These are phyloP conservation scores for Zygosaccharomyces lentus DNA, from an alignment of 805 yeast genomes.

Conservation along the genomic window DNA sequence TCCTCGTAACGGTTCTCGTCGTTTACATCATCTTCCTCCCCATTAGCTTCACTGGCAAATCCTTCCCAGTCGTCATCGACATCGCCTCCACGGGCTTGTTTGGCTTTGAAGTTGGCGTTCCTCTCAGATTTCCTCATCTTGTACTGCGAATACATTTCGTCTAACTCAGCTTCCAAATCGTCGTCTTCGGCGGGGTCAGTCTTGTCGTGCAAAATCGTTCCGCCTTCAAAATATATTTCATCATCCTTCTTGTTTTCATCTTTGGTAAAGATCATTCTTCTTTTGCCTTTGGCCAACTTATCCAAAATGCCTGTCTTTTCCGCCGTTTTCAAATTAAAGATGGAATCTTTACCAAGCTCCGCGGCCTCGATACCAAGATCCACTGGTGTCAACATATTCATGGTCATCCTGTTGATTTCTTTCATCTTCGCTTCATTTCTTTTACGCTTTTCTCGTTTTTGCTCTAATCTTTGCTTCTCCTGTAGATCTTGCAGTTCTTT, in stretches of 20 bases:
- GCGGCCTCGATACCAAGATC: conserved; percentile 94
- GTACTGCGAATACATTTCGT: conserved; percentile 71
- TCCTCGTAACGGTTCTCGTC: conserved; percentile 42
- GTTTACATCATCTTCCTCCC: conserved; percentile 36
- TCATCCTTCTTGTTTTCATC: conserved; percentile 52
- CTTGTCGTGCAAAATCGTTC: conserved; percentile 32
- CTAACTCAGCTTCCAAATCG: conserved; percentile 74
- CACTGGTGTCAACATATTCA: conserved; percentile 91
- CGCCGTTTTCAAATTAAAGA: conserved; percentile 81
- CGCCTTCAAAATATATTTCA: conserved; percentile 54
- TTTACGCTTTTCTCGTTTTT: conserved; percentile 76
- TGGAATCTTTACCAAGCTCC: conserved; percentile 66
- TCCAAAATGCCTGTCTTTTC: conserved; percentile 80
- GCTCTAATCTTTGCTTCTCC: conserved; percentile 62
- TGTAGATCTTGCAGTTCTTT: conserved; percentile 73
- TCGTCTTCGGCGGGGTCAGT: conserved; percentile 49
- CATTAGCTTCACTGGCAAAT: conserved; percentile 47
- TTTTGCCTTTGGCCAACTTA: conserved; percentile 72
- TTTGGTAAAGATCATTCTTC: conserved; percentile 52
- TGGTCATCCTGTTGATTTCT: conserved; percentile 86
- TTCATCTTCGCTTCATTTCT: conserved; percentile 80
- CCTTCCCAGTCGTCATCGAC: conserved; percentile 80
- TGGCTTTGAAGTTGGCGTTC: conserved; percentile 66
- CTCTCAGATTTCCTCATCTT: conserved; percentile 64
- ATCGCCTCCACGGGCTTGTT: conserved; percentile 67